A percentile compares a stretch with the other conserved stretches of the same genome.
These are phyloP conservation scores for Solanum chiquidenum DNA, from an alignment of 257 asterid genomes.

Conservation along the genomic window DNA sequence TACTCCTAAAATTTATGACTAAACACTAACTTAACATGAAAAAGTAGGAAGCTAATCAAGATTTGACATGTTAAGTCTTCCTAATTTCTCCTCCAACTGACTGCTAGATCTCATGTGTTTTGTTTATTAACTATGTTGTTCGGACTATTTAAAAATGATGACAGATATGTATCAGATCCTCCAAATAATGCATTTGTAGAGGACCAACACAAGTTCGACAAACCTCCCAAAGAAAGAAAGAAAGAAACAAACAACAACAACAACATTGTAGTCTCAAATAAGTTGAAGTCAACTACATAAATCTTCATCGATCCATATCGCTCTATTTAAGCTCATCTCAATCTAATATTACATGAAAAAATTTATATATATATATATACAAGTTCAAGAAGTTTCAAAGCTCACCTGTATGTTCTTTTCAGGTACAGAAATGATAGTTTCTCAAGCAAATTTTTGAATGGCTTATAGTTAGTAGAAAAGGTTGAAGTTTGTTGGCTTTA, in stretches of 20 bases:
- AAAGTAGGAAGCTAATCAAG: background rate
- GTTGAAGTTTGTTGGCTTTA: background rate
- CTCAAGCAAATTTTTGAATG: background rate
- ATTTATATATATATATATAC: background rate
- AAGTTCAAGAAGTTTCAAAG: background rate
- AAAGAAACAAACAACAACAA: background rate
- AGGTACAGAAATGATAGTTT: background rate
- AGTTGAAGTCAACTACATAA: background rate
- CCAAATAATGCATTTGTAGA: too few relatives aligned
- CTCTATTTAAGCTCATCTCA: background rate
- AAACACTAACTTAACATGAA: background rate
- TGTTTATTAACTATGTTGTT: background rate
- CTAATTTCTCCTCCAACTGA: background rate
- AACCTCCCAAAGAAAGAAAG: background rate
- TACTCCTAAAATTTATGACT: background rate
- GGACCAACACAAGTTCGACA: background rate
- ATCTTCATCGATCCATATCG: background rate
- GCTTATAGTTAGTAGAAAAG: background rate
- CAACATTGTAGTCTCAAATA: background rate
- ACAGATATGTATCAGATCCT: too few relatives aligned
- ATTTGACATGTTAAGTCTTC: background rate
- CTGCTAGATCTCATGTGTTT: background rate
- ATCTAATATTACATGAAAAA: background rate
- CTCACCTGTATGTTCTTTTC: background rate
- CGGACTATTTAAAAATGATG: rapidly evolving